Evolutionary conservation across 2,329 filamentous ascomycete genomes (phyloP), one percentile per base, ranked within the genome.

Genomic region (Colletotrichum sansevieriae): DNA sequence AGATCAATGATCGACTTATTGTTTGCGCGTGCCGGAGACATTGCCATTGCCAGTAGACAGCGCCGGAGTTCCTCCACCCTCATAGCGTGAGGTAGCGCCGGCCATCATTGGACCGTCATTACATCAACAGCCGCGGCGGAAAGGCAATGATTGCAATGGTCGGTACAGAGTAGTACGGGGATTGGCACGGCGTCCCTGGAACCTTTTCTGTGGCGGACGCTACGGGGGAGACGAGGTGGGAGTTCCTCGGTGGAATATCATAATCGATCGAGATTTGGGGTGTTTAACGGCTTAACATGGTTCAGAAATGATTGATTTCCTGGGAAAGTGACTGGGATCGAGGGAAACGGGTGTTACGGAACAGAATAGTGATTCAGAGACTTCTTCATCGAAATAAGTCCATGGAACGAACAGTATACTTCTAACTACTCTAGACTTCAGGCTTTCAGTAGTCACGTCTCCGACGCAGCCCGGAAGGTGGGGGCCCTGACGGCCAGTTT

Each of bases 41-140:
- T 47, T 63, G 58, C 49, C 29, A 51, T 62, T 51, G 64, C 37
- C 51, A 61, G 57, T 60, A 60, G 57, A 49, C 25, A 29, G 29
- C 33, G 18, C 18, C 18, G 18, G 18, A 18, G 18, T 18, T 18
- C 18, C 18, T 18, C 18, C 18, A 18, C 18, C 18, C 18, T 18
- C 18, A 18, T 18, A 18, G 18, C 18, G 18, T 18, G 22, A 29
- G 25, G 20, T 49, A 25, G 46, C 46, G 46, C 11, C 46, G 20
- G 46, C 7, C 46, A 49, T 18, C 8, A 49, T 49, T 49, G 18
- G 33, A 39, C 20, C 2, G 15, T 13, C 46, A 61, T 61, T 61
- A 61, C 46, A 61, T 61, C 58, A 61, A 61, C 46, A 41, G 46
- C 20, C 33, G 18, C 35, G 35, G 20, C 35, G 46, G 35, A 41